Percentiles rank a stretch among this genome's conserved stretches.
These are phyloP conservation scores for Shiraia bambusicola DNA, from an alignment of 2,329 filamentous ascomycete species.

Conservation along the genomic window DNA sequence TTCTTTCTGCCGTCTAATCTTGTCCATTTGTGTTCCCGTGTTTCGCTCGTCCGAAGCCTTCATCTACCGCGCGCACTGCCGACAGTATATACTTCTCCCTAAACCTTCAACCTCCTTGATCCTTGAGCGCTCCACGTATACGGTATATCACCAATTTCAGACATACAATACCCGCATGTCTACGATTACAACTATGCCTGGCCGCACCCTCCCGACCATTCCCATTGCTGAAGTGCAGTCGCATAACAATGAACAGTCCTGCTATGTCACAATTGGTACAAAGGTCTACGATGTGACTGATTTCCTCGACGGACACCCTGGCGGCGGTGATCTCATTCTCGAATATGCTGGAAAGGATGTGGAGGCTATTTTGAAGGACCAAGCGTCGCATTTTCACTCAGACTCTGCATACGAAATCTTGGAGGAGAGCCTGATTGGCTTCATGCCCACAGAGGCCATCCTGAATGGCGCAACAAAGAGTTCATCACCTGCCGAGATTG, in stretches of 20 bases:
- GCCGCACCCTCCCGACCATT: slow-evolving; percentile 79
- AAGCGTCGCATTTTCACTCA: slow-evolving; percentile 79
- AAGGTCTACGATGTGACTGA: slow-evolving; percentile 95
- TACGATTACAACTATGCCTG: slow-evolving; percentile 63
- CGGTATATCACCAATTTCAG: background rate
- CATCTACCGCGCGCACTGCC: background rate
- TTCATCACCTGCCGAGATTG: slow-evolving; percentile 51
- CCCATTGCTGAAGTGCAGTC: slow-evolving; percentile 76
- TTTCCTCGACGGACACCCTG: slow-evolving; percentile 87
- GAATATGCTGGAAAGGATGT: slow-evolving; percentile 91
- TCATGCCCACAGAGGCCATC: slow-evolving; percentile 65
- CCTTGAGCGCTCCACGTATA: background rate
- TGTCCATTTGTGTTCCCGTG: background rate
- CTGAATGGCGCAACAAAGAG: slow-evolving; percentile 54
- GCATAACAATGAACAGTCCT: slow-evolving; percentile 78
- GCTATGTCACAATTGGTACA: slow-evolving; percentile 85
- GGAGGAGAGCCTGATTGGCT: slow-evolving; percentile 82
- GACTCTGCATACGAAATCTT: slow-evolving; percentile 95
- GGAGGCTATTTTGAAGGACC: slow-evolving; percentile 77
- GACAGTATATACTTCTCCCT: background rate
- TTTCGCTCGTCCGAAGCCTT: slow-evolving; percentile 1
- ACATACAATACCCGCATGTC: slow-evolving; percentile 11
- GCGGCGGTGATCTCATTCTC: slow-evolving; percentile 82
- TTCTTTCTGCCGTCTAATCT: slow-evolving; percentile 3
- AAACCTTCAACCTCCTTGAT: too few relatives aligned